Base-by-base conservation (phyloP, 1,284 basidiomycete species). In the Leccinum subspadiceum region DNA sequence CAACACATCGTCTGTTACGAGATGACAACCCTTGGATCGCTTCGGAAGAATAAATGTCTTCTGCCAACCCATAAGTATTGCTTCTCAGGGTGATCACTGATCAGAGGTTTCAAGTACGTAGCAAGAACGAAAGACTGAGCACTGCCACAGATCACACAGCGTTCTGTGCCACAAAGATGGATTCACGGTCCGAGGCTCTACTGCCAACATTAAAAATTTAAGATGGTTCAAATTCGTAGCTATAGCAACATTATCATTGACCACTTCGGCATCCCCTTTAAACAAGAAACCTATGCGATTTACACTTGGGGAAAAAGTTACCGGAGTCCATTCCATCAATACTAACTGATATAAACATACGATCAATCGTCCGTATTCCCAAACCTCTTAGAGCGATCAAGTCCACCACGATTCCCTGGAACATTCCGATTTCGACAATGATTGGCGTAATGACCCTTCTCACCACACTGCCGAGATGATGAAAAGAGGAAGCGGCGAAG, bases 381-480 rank as follows among this genome's bases (percentile, higher is more conserved):
- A 60, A 58, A 78, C 61, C 77, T 69, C 62, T 59, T 72, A 22
- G 69, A 65, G 52, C 80, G 73, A 66, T 90, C 88, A 46, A 84
- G 73, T 13, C 90, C 90, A 61, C 90, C 89, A 52, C 89, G 81
- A 70, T 89, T 91, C 22, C 91, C 90, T 60, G 91, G 91, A 35
- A 92, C 86, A 72, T 92, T 92, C 61, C 89, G 79, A 76, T 94
- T 93, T 60, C 90, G 84, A 76, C 94, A 96, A 66, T 92, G 86
- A 72, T 96, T 96, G n/a, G 94, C 94, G 71, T 96, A 96, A 73
- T 97, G 94, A 1, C 94, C 94, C 68, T 90, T 89, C 75, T 94
- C 90, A 54, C 92, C 91, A 68, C 92, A 94, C 90, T 93, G 66
- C 3, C 57, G 9, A 53, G 37, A 64, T 59, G 39, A 57, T 58